Percentiles rank a stretch among this genome's conserved stretches.
phyloP scores from a whole-genome alignment of 805 yeast genomes.

The Pichia scutulata region DNA sequence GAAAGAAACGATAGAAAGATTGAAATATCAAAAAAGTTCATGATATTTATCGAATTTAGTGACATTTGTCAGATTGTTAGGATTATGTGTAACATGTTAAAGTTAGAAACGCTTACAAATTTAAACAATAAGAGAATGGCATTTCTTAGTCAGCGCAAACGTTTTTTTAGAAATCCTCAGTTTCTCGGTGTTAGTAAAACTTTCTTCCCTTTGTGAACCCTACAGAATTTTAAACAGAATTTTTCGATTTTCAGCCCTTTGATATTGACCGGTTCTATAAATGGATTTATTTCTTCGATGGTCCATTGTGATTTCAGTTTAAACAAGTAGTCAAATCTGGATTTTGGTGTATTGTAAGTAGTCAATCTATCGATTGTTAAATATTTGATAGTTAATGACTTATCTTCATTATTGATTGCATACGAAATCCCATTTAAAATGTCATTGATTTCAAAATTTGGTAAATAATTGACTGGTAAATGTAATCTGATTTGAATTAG shows the following conservation, averaged over 20 bases:
- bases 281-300: constrained; percentile 55
- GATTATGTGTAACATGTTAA: too few species aligned
- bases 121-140: neutral
- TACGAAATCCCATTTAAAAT: constrained; percentile 31
- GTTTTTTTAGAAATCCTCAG: too few species aligned
- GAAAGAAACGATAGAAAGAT: neutral
- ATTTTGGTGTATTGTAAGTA: constrained; percentile 29
- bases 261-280: constrained; percentile 47
- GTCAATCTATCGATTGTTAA: constrained; percentile 31
- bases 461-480: constrained; percentile 48
- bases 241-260: constrained; percentile 40
- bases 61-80: too few species aligned
- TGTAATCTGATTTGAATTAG: constrained; percentile 54
- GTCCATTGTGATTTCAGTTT: constrained; percentile 52
- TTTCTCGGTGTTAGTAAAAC: neutral
- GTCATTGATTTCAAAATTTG: constrained; percentile 50
- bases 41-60: neutral
- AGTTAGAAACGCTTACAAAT: neutral
- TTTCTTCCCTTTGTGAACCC: constrained; percentile 31
- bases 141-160: neutral
- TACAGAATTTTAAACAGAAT: constrained; percentile 57
- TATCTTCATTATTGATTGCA: constrained; percentile 13
- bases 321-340: constrained; percentile 47
- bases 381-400: neutral
- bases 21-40: neutral